A percentile compares a stretch with the other conserved stretches of the same genome.
phyloP scores from a whole-genome alignment of 2,329 filamentous ascomycete genomes.

The Pseudogymnoascus verrucosus region DNA sequence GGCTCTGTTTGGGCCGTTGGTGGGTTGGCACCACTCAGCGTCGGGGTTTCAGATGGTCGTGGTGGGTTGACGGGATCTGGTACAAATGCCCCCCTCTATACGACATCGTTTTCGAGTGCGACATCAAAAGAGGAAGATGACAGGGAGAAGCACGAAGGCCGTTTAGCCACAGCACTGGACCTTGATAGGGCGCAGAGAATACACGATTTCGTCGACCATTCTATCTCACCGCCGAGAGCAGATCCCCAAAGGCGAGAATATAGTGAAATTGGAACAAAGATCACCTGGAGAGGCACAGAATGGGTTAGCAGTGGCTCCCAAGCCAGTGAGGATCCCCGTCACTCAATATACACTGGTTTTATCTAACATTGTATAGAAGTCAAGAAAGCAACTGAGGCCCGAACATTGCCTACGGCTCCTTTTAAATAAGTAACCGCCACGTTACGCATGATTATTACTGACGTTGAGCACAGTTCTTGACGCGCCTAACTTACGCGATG shows the following conservation, averaged over 20 bases:
- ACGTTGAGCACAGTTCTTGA: constrained; percentile 63
- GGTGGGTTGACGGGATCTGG: constrained; percentile 60
- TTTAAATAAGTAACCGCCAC: constrained; percentile 55
- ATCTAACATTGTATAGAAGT: constrained; percentile 16
- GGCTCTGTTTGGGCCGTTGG: constrained; percentile 73
- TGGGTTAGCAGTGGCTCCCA: constrained; percentile 22
- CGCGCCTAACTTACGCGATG: constrained; percentile 80
- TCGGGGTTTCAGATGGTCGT: constrained; percentile 53
- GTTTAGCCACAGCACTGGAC: constrained; percentile 73
- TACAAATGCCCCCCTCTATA: constrained; percentile 61
- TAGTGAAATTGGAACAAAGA: constrained; percentile 19
- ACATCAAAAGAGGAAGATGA: constrained; percentile 47
- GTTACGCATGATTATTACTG: constrained; percentile 20
- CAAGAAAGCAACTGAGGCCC: constrained; percentile 25
- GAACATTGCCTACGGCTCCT: constrained; percentile 59
- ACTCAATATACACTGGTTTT: not conserved
- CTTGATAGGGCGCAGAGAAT: constrained; percentile 63
- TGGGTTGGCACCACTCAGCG: constrained; percentile 50
- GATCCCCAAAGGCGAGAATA: constrained; percentile 24
- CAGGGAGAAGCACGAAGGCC: constrained; percentile 59
- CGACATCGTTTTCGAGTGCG: constrained; percentile 39
- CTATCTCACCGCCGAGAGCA: constrained; percentile 21
- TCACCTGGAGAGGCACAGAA: constrained; percentile 28
- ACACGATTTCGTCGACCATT: constrained; percentile 40
- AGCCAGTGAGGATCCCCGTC: constrained; percentile 16